Conservation (phyloP, 352 stramenopile species). For the Pythium plurisporium region DNA sequence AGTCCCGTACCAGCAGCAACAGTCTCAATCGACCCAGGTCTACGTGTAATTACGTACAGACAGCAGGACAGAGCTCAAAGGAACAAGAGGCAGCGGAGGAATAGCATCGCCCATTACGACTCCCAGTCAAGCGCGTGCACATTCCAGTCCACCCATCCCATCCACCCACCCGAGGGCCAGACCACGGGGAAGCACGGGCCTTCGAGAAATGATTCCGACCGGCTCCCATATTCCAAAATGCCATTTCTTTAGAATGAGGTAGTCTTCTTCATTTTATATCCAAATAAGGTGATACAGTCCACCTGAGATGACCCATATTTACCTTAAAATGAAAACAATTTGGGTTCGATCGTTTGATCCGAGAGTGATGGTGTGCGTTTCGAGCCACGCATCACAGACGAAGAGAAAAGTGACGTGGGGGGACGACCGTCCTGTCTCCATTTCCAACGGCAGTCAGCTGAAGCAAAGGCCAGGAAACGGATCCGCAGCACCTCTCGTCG, state of each 20-base stretch:
- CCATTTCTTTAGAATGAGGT: too few relatives aligned
- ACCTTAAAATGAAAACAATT: conserved; percentile 1
- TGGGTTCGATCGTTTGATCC: neutral
- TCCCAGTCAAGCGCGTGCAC: neutral
- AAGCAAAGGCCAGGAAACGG: conserved; percentile 7
- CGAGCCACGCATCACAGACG: conserved; percentile 5
- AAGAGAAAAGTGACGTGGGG: neutral
- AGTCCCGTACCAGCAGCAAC: neutral
- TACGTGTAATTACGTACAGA: neutral
- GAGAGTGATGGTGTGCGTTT: conserved; percentile 13
- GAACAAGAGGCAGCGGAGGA: neutral
- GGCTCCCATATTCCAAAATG: conserved; percentile 11
- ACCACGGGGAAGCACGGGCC: neutral
- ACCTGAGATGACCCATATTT: too few relatives aligned
- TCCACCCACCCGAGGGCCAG: neutral
- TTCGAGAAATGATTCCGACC: conserved; percentile 12
- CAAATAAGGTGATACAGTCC: too few relatives aligned
- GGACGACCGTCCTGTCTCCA: conserved; percentile 3
- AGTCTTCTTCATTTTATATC: too few relatives aligned
- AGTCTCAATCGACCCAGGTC: conserved; percentile 1
- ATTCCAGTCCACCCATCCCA: conserved; percentile 4
- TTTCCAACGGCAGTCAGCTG: conserved; percentile 7
- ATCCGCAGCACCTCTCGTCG: neutral
- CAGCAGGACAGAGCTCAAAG: neutral
- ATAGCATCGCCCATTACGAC: neutral